These are phyloP conservation scores for Talaromyces sp. DNA, from an alignment of 2,329 filamentous ascomycete species.

Conservation along the genomic window DNA sequence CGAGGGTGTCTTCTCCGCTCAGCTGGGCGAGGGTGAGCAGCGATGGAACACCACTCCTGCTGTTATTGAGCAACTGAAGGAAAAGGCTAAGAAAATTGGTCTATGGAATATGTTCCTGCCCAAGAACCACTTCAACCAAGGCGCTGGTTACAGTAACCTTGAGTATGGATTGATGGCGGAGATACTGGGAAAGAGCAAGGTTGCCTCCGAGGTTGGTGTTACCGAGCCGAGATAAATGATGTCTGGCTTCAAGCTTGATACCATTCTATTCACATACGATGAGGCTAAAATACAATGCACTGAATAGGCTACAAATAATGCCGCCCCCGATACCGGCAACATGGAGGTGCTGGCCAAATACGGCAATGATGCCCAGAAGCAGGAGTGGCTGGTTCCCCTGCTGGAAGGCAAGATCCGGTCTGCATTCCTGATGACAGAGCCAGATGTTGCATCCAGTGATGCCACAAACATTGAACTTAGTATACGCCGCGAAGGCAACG, in stretches of 20 bases:
- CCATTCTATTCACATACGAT: no score
- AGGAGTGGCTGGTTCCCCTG: conserved; percentile 77
- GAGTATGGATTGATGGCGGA: conserved; percentile 99
- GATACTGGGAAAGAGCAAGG: conserved; percentile 81
- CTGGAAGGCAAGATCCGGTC: conserved; percentile 84
- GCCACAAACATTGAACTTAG: conserved; percentile 88
- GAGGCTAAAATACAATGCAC: not conserved
- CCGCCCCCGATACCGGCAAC: conserved; percentile 90
- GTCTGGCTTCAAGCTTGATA: no score
- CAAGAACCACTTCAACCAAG: conserved; percentile 92
- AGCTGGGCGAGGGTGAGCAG: conserved; percentile 73
- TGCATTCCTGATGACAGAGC: conserved; percentile 93
- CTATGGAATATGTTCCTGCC: conserved; percentile 99
- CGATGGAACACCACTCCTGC: conserved; percentile 80
- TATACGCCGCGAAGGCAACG: conserved; percentile 79
- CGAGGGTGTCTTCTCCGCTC: conserved; percentile 77
- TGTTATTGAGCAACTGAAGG: conserved; percentile 87
- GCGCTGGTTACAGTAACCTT: conserved; percentile 89
- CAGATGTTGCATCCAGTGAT: conserved; percentile 83
- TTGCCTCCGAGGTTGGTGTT: conserved; percentile 67
- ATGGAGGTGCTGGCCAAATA: conserved; percentile 96
- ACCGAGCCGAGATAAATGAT: no score
- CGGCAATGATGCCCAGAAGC: conserved; percentile 82
- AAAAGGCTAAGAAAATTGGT: conserved; percentile 76
- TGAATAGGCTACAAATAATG: conserved; percentile 76